Base-by-base conservation (phyloP, 805 yeast species). In the Torulaspora indica region DNA sequence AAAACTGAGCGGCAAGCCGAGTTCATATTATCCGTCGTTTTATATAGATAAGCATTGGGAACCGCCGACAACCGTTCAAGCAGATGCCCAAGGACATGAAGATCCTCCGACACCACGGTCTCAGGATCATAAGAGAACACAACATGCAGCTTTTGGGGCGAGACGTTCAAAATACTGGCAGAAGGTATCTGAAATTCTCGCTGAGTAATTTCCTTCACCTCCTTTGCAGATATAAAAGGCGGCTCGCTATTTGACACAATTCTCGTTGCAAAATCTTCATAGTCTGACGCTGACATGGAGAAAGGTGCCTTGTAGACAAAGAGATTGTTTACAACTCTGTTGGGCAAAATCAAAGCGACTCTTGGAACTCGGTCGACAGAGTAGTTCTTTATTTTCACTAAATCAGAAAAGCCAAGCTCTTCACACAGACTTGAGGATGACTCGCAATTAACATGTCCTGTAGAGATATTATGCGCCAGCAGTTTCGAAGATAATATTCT, bases 391-490 rank as follows among this genome's bases (percentile, higher is more conserved):
- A 40, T 33, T 17, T 48, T 40, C 6, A 64, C 53, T 46, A 76
- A 57, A 17, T 65, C 59, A 0, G 52, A 52, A 46, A 76, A 66
- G 0, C 79, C 81, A 35, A 85, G 57, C 32, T 74, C 67, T 22
- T 63, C 53, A 58, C 95, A 85, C 1, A 82, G 56, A 14, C 66
- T 63, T 3, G 69, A 61, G 53, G 78, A 73, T 8, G 74, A 56
- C 29, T 65, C 61, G 62, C 93, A 85, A 61, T 78, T 80, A 51
- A 83, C 67, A 58, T 79, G 87, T 3, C 77, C 83, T 0, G 77
- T 63, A 10, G 62, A 61, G 18, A 75, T 66, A 3, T 54, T 56
- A 1, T 58, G 48, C 4, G 66, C 52, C 8, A 57, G 48, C 5
- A 83, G 58, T 22, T 70, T 73, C 51, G 77, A 77, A 5, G 82